These are phyloP conservation scores for Pseudocercospora macadamiae DNA, from an alignment of 2,329 filamentous ascomycete genomes.

Conservation along the genomic window DNA sequence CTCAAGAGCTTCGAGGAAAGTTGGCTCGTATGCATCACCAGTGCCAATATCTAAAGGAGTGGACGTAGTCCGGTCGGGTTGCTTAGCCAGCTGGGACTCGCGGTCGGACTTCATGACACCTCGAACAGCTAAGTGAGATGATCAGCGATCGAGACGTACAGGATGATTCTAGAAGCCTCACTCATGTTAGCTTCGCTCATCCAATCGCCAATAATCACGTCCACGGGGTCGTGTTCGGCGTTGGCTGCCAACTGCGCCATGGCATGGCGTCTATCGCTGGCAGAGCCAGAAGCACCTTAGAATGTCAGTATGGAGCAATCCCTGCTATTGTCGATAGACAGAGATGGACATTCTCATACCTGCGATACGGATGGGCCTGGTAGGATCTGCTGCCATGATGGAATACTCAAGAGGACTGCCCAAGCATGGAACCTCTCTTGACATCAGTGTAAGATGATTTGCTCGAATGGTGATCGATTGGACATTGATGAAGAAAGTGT, in stretches of 20 bases:
- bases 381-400: constrained; percentile 28
- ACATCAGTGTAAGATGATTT: constrained; percentile 2
- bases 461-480: neutral
- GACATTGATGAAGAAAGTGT: neutral
- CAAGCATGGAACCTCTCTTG: constrained; percentile 20
- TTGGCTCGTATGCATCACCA: constrained; percentile 53
- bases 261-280: constrained; percentile 43
- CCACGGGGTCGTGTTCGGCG: constrained; percentile 44
- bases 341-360: constrained; percentile 18
- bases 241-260: constrained; percentile 38
- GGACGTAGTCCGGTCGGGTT: constrained; percentile 28
- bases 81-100: constrained; percentile 46
- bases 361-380: constrained; percentile 36
- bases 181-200: constrained; percentile 43
- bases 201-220: constrained; percentile 60
- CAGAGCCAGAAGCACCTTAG: constrained; percentile 42
- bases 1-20: constrained; percentile 55
- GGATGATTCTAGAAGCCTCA: constrained; percentile 26
- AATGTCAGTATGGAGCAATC: constrained; percentile 3
- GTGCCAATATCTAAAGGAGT: constrained; percentile 19
- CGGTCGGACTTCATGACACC: constrained; percentile 51
- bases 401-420: constrained; percentile 24
- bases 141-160: neutral
- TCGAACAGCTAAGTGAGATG: constrained; percentile 40
- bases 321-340: no score